phyloP scores from a whole-genome alignment of 2,329 filamentous ascomycete genomes.

The Blastomyces gilchristii region DNA sequence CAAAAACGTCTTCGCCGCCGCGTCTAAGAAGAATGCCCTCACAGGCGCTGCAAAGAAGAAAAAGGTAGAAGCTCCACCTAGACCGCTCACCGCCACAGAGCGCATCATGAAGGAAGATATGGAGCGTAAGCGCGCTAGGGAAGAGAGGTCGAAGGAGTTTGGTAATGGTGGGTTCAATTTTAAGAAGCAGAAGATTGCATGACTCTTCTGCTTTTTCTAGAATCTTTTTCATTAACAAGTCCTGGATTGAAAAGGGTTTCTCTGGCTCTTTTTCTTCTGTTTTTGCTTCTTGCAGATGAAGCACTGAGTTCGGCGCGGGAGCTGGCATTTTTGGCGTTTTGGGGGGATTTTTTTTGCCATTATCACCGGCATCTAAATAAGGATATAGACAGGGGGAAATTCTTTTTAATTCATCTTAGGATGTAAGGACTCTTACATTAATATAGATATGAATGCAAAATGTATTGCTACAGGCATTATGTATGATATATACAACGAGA shows the following conservation, averaged over 20 bases:
- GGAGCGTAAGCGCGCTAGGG: slow-evolving; percentile 14
- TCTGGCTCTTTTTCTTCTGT: background rate
- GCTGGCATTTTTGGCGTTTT: background rate
- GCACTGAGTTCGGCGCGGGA: background rate
- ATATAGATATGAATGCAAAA: background rate
- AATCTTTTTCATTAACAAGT: background rate
- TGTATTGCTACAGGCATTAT: background rate
- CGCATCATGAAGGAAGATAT: slow-evolving; percentile 16
- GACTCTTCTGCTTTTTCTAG: background rate
- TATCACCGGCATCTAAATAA: background rate
- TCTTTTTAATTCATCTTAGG: background rate
- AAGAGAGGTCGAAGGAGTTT: background rate
- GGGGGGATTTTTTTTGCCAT: background rate
- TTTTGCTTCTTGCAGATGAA: background rate
- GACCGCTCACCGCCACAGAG: slow-evolving; percentile 13
- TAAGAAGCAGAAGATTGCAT: slow-evolving; percentile 14
- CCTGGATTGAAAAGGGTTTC: background rate
- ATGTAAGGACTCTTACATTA: background rate
- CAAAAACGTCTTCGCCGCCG: slow-evolving; percentile 16
- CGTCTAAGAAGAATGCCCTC: slow-evolving; percentile 12
- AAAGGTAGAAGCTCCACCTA: slow-evolving; percentile 12
- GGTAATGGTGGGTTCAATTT: slow-evolving; percentile 4
- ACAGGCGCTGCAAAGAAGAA: slow-evolving; percentile 8
- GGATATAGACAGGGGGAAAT: background rate
- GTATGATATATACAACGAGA: too few relatives aligned